Conservation (phyloP, 306 rosid genomes). For the Trichosanthes cucumerina region DNA sequence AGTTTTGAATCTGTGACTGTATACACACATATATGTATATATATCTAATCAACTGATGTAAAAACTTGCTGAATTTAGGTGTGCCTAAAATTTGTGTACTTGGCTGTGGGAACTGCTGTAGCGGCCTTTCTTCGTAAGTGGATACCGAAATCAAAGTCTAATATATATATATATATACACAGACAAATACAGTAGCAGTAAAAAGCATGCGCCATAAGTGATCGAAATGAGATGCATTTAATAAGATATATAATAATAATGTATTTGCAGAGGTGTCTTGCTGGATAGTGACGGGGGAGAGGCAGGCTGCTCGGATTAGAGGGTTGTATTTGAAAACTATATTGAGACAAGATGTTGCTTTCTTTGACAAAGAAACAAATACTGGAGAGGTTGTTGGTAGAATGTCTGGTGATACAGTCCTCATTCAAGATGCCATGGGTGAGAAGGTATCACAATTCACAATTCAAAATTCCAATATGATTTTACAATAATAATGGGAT, state of each 20-base stretch:
- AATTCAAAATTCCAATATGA: background rate
- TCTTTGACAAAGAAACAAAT: constrained; percentile 8
- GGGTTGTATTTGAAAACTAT: constrained; percentile 22
- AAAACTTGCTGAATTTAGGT: background rate
- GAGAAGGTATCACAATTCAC: background rate
- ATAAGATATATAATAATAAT: background rate
- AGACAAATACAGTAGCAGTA: background rate
- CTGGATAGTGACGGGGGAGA: constrained; percentile 32
- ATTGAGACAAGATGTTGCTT: constrained; percentile 15
- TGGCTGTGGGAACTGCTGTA: background rate
- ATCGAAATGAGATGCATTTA: background rate
- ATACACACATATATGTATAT: background rate
- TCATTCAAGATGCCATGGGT: constrained; percentile 19
- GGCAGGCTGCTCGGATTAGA: constrained; percentile 29
- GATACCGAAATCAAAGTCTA: background rate
- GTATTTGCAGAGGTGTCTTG: constrained; percentile 24
- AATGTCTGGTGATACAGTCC: constrained; percentile 22
- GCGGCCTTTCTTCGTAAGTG: constrained; percentile 20
- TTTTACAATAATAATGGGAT: background rate
- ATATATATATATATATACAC: background rate
- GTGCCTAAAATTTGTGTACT: constrained; percentile 11
- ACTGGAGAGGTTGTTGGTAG: constrained; percentile 20
- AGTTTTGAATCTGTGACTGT: too few relatives aligned
- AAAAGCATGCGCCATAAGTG: background rate
- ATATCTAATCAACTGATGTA: background rate